Conservation (phyloP, 495 filamentous ascomycete genomes). For the Bacidia rubella region DNA sequence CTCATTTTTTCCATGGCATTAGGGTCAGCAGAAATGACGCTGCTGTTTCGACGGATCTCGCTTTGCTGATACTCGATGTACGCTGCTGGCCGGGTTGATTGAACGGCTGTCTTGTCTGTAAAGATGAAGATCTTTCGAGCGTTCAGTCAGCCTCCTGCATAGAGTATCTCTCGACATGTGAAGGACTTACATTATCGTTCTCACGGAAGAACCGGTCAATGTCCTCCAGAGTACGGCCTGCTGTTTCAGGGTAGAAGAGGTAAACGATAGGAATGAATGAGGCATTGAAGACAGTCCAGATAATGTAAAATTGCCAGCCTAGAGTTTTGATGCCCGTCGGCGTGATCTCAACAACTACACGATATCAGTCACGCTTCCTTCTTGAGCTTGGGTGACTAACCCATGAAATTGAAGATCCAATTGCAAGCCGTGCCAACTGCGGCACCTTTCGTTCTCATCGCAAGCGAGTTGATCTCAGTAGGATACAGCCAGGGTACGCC, state of each 20-base stretch:
- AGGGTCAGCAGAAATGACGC: slow-evolving; percentile 14
- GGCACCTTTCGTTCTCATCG: slow-evolving; percentile 43
- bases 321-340: slow-evolving; percentile 46
- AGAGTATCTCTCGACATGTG: no score
- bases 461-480: slow-evolving; percentile 46
- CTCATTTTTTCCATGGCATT: slow-evolving; percentile 15
- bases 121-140: slow-evolving; percentile 23
- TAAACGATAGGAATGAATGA: slow-evolving; percentile 51
- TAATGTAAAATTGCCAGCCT: slow-evolving; percentile 50
- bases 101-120: slow-evolving; percentile 27
- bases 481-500: slow-evolving; percentile 50
- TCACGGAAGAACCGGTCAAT: slow-evolving; percentile 35
- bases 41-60: slow-evolving; percentile 23
- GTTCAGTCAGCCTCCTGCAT: background rate
- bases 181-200: slow-evolving; percentile 14
- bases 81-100: slow-evolving; percentile 24
- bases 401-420: slow-evolving; percentile 47
- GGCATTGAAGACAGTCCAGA: slow-evolving; percentile 47
- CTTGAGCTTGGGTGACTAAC: background rate
- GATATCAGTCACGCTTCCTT: background rate
- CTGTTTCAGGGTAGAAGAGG: slow-evolving; percentile 53
- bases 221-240: slow-evolving; percentile 36
- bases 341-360: slow-evolving; percentile 45
- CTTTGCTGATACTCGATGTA: slow-evolving; percentile 26
- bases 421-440: slow-evolving; percentile 46